A percentile compares a stretch with the other conserved stretches of the same genome.
These are phyloP conservation scores for Trifolium fragiferum DNA, from an alignment of 306 rosid genomes.

Conservation along the genomic window DNA sequence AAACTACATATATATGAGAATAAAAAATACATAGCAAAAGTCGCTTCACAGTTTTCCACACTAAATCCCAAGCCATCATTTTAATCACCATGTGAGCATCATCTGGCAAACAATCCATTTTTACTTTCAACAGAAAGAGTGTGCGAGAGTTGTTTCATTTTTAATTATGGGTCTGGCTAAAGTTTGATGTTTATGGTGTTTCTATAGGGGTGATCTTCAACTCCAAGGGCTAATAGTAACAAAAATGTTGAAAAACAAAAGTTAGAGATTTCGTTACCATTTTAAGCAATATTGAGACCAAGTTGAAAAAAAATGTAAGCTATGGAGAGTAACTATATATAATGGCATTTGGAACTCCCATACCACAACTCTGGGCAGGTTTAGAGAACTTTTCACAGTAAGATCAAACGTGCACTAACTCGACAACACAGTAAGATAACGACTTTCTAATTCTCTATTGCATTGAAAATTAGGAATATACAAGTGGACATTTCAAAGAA, in stretches of 20 bases:
- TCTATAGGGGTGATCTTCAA: background rate
- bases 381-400: background rate
- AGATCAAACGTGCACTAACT: background rate
- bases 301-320: background rate
- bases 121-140: background rate
- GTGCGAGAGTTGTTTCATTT: background rate
- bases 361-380: background rate
- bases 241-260: background rate
- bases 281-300: too few species aligned
- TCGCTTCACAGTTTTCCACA: background rate
- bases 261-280: too few species aligned
- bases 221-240: background rate
- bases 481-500: background rate
- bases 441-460: constrained; percentile 1
- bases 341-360: constrained; percentile 3
- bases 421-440: background rate
- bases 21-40: background rate
- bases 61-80: background rate
- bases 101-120: background rate
- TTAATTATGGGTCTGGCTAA: too few species aligned
- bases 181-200: background rate
- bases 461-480: background rate
- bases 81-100: background rate
- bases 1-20: too few species aligned
- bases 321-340: background rate